Base-by-base conservation (phyloP, 345 rosid genomes). In the Salix exigua region DNA sequence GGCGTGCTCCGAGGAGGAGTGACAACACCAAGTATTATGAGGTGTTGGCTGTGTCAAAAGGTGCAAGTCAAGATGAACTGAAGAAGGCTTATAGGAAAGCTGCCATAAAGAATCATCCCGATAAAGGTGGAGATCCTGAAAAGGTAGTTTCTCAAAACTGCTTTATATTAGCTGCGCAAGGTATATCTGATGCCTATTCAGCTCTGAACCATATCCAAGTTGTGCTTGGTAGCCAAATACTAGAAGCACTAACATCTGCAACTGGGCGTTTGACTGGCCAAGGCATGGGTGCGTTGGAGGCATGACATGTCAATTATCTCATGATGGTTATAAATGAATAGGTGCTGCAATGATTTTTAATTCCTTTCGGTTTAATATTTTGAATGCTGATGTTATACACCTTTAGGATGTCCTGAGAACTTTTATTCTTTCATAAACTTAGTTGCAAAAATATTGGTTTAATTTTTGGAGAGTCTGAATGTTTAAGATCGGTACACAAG, bases 81-180 rank as follows among this genome's bases (percentile, higher is more conserved):
- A 87, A 87, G 85, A 89, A 87, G 84, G 90, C 92, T 30, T 89
- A 89, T 61, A 83, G 62, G 75, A 89, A 87, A 79, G 79, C 89
- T 74, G 88, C 92, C 42, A 86, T 89, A 46, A 86, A 86, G 82
- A 89, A 89, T 75, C 92, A 89, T 83, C 92, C 90, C 5, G 92
- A 89, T 77, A 89, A 87, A 80, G 90, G 90, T 73, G 92, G 92
- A 75, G 90, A 89, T 63, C 86, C 88, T 26, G 92, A 89, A 77
- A 86, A 89, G 89, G 90, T 87, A 73, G 26, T 37, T n/a, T 70
- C 8, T 51, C 21, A 6, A 9, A 46, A 18, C 68, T 31, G 31
- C 42, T 73, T 33, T 25, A 7, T 48, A 16, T 4, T 30, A 28
- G 19, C 48, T 35, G 7, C 1, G 6, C 12, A 26, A 28, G 51